Evolutionary conservation across 2,329 filamentous ascomycete genomes (phyloP), one percentile per base, ranked within the genome.

Genomic region (Colletotrichum sp.): DNA sequence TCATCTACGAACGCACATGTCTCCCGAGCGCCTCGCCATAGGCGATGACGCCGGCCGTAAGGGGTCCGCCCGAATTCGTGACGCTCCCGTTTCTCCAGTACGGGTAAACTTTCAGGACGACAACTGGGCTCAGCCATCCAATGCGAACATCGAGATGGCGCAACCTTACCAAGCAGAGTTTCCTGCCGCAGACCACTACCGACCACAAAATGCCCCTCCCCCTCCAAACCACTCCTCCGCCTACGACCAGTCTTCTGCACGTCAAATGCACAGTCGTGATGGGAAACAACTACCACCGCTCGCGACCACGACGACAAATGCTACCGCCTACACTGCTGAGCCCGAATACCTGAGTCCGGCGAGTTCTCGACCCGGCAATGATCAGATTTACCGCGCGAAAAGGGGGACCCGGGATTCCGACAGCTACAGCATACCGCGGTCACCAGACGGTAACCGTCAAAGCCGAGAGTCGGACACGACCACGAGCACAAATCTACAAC

Each of bases 61-160:
- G 66, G 85, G 85, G 67, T 86, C 86, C 24, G 85, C 89, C 28
- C 85, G 86, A 75, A 84, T 92, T 75, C 87, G 88, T 76, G 87
- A 89, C 67, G 86, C 87, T 18, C 90, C 91, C 34, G 85, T 88
- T 32, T 92, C 91, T 55, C 90, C 91, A 21, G 89, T 91, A 72
- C 87, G 85, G 73, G 86, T 92, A 70, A 91, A 89, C 79, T 88
- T 90, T 71, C 88, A 89, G 66, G 83, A 86, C 28, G 89, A 90
- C 57, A 86, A 89, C 80, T 91, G 88, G 88, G 85, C 85, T 24
- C 86, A 86, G 78, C 87, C 90, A 26, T 89, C 89, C 34, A 89
- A 89, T 78, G 89, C 85, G 34, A 86, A 87, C 78, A 88, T 92
- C 74, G 89, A 91, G 80, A 81, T 83, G 72, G 80, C 81, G 48